These are phyloP conservation scores for Niebla homalea DNA, from an alignment of 495 filamentous ascomycete genomes.

Conservation along the genomic window DNA sequence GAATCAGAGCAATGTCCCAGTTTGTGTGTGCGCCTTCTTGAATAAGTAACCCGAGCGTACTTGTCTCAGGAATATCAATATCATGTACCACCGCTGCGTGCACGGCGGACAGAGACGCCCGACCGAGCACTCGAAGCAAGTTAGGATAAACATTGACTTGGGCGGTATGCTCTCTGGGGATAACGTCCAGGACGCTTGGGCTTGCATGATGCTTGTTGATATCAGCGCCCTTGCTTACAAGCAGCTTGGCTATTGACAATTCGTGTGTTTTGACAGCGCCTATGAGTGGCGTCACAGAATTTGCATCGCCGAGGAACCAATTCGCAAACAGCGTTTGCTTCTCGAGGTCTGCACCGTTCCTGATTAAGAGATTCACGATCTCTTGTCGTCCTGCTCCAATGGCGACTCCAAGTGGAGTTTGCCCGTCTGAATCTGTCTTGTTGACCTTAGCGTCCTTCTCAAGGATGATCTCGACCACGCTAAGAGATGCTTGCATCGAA, in stretches of 20 bases:
- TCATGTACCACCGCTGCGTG: no score
- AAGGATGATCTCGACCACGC: background rate
- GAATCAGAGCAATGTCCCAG: no score
- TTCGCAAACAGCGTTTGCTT: background rate
- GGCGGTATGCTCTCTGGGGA: no score
- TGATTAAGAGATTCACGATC: slow-evolving; percentile 11
- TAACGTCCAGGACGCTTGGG: no score
- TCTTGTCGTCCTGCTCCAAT: background rate
- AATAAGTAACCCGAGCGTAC: no score
- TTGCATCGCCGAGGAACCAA: no score
- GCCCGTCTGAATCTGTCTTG: background rate
- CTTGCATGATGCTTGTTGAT: background rate
- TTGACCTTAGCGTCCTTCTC: slow-evolving; percentile 20
- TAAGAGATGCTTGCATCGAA: no score
- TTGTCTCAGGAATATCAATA: no score
- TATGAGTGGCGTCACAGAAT: slow-evolving; percentile 16
- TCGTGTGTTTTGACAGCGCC: slow-evolving; percentile 7
- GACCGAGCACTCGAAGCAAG: no score
- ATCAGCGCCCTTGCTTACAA: slow-evolving; percentile 15
- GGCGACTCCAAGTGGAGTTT: slow-evolving; percentile 11
- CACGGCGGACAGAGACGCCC: no score
- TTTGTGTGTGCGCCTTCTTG: no score
- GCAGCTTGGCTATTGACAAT: background rate
- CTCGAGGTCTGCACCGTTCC: slow-evolving; percentile 15
- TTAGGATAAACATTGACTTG: no score